phyloP scores from a whole-genome alignment of 257 asterid genomes.

The Capsicum pubescens region DNA sequence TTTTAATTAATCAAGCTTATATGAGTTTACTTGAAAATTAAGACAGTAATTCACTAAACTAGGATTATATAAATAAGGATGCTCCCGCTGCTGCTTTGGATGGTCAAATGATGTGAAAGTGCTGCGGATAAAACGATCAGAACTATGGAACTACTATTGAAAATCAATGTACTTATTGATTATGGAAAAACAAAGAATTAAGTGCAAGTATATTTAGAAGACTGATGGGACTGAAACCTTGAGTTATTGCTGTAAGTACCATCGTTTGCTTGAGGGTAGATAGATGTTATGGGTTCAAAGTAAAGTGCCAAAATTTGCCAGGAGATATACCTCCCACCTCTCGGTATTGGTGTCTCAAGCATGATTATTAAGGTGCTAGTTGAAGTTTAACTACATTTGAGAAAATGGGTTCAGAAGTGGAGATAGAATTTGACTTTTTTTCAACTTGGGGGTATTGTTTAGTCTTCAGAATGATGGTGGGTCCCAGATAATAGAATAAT shows the following conservation, averaged over 20 bases:
- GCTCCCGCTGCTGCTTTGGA: neutral
- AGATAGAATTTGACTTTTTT: neutral
- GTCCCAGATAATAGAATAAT: neutral
- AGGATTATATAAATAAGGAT: neutral
- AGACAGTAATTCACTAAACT: conserved; percentile 12
- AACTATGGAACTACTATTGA: neutral
- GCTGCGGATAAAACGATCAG: neutral
- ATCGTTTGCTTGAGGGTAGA: conserved; percentile 9
- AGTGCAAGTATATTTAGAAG: conserved; percentile 5
- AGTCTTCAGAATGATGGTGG: neutral
- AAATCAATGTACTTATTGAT: neutral
- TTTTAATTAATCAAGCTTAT: neutral
- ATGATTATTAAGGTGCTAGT: neutral
- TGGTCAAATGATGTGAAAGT: conserved; percentile 11
- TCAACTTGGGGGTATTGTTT: neutral
- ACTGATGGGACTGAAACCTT: conserved; percentile 22
- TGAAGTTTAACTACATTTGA: neutral
- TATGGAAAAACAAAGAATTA: conserved; percentile 1
- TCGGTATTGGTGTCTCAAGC: conserved; percentile 2
- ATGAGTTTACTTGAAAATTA: neutral
- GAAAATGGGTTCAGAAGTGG: conserved; percentile 8
- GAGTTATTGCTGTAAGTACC: conserved; percentile 5
- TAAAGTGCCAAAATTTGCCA: neutral
- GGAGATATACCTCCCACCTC: neutral
- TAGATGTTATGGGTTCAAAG: neutral